These are phyloP conservation scores for Globisporangium emineosum DNA, from an alignment of 352 stramenopile species.

Conservation along the genomic window DNA sequence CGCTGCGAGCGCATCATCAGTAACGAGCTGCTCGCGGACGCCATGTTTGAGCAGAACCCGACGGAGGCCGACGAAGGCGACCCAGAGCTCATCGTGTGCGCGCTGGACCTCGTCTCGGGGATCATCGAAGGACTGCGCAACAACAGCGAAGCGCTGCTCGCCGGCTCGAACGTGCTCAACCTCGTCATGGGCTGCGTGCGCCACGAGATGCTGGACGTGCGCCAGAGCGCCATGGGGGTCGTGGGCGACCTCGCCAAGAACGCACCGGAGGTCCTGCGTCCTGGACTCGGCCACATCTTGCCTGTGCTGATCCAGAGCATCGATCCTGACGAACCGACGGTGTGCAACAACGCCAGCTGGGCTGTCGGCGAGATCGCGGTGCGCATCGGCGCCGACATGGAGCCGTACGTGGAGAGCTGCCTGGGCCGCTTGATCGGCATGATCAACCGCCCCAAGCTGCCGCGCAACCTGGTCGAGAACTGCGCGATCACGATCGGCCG, in stretches of 20 bases:
- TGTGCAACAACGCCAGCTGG: constrained; percentile 93
- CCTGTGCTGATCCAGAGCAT: constrained; percentile 89
- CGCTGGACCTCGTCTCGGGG: constrained; percentile 85
- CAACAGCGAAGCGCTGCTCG: constrained; percentile 75
- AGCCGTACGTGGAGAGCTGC: constrained; percentile 74
- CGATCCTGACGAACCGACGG: constrained; percentile 79
- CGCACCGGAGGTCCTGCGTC: constrained; percentile 60
- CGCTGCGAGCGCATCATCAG: constrained; percentile 83
- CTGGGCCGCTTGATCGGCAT: constrained; percentile 75
- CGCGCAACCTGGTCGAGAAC: constrained; percentile 88
- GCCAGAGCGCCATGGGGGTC: constrained; percentile 88
- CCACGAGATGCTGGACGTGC: constrained; percentile 85
- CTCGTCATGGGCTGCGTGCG: constrained; percentile 85
- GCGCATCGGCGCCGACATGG: constrained; percentile 80
- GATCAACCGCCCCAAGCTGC: constrained; percentile 86
- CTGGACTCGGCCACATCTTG: constrained; percentile 72
- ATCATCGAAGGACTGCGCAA: constrained; percentile 84
- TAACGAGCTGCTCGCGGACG: constrained; percentile 79
- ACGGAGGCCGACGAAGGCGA: constrained; percentile 83
- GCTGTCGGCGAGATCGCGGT: constrained; percentile 89
- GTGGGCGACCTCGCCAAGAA: constrained; percentile 89
- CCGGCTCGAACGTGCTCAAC: constrained; percentile 84
- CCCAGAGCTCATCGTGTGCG: constrained; percentile 87
- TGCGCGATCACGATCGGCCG: constrained; percentile 89
- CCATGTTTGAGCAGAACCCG: constrained; percentile 75